These are phyloP conservation scores for Pythium sp. DNA, from an alignment of 352 stramenopile genomes.

Conservation along the genomic window DNA sequence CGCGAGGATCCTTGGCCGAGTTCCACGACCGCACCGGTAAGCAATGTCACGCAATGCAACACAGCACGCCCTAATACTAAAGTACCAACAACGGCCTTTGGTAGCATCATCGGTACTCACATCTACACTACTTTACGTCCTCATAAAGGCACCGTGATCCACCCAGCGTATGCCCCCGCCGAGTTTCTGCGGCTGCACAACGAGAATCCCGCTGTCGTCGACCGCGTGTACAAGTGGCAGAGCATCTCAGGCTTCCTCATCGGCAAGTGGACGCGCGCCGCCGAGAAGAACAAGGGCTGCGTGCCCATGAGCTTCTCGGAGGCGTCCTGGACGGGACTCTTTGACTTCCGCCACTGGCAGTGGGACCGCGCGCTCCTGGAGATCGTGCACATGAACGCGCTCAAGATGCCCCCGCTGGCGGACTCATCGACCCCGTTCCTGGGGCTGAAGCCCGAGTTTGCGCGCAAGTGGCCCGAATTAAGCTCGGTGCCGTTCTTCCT, in stretches of 20 bases:
- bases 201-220: slow-evolving; percentile 37
- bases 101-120: not conserved
- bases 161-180: slow-evolving; percentile 88
- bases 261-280: slow-evolving; percentile 73
- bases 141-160: slow-evolving; percentile 62
- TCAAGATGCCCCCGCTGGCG: slow-evolving; percentile 66
- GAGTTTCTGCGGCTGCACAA: slow-evolving; percentile 85
- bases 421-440: slow-evolving; percentile 68
- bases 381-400: slow-evolving; percentile 63
- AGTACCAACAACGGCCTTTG: not conserved
- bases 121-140: not conserved
- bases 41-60: not conserved
- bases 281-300: slow-evolving; percentile 20
- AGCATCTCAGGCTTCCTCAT: slow-evolving; percentile 89
- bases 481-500: slow-evolving; percentile 77
- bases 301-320: slow-evolving; percentile 92
- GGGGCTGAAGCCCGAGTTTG: slow-evolving; percentile 48
- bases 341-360: slow-evolving; percentile 84
- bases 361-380: slow-evolving; percentile 86
- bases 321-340: slow-evolving; percentile 93
- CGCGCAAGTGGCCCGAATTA: slow-evolving; percentile 76
- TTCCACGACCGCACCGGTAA: slow-evolving; percentile 68
- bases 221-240: slow-evolving; percentile 81
- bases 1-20: slow-evolving; percentile 43
- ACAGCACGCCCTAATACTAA: not conserved